Evolutionary conservation across 768 basidiomycete genomes (phyloP), one percentile per base, ranked within the genome.

Genomic region (Termitomyces eurrhizus): DNA sequence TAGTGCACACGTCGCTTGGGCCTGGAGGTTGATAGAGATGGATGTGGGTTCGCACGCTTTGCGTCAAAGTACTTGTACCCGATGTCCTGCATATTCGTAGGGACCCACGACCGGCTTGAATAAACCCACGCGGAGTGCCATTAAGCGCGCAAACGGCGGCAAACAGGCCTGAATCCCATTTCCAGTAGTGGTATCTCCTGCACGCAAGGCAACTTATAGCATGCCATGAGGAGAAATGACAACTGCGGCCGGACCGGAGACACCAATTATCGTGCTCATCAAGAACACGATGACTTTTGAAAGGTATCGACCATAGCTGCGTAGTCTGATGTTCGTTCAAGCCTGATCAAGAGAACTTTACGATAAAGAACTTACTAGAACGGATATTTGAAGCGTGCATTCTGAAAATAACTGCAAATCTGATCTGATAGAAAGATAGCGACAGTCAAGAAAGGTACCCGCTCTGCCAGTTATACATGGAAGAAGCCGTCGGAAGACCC

Each of bases 1-100:
- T 58, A 57, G 41, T 57, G 46, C 46, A 55, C 35, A 56, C 46
- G 61, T 59, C 54, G 51, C 66, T 58, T 62, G 52, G 64, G 61
- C 65, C 63, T 57, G 63, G 51, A 21, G 32, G 50, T 59, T 60
- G 55, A 68, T 65, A 62, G 39, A 62, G 58, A 62, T 62, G 56
- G 48, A 63, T 61, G 37, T n/a, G 58, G 59, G 53, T 54, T 46
- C n/a, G 37, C 48, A 52, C 58, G 26, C 35, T 49, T 60, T 52
- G 55, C 39, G 50, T 44, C n/a, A 32, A 32, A 32, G 49, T 52
- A 36, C 56, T 46, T 50, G 45, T 52, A 39, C 50, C 18, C 18
- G 57, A 64, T 64, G 49, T 62, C 55, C 35, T 52, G 53, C 57
- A 56, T 45, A 60, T 55, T 57, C 45, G 21, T 60, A 44, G 35